These are phyloP conservation scores for Tulasnella sp. DNA, from an alignment of 768 basidiomycete genomes.

Conservation along the genomic window DNA sequence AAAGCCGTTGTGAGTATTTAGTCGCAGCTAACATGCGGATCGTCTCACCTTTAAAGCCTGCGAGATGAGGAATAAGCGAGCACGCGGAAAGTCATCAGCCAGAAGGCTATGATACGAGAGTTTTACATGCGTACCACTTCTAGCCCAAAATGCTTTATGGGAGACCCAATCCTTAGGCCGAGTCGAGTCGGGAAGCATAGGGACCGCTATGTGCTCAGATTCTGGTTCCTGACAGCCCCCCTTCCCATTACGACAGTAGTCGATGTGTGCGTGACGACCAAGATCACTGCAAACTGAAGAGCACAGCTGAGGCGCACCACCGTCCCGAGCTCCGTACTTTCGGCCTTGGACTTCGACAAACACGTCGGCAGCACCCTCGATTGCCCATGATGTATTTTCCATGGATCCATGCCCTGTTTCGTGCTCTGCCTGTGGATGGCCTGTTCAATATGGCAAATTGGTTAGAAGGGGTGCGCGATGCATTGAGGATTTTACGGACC, in stretches of 20 bases:
- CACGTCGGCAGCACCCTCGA: conserved; percentile 43
- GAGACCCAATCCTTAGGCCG: conserved; percentile 44
- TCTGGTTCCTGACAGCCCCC: conserved; percentile 36
- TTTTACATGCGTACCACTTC: too few relatives aligned
- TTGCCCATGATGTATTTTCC: conserved; percentile 46
- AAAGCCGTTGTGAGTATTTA: background rate
- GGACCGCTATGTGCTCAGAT: conserved; percentile 36
- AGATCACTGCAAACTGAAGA: conserved; percentile 6
- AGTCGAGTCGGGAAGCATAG: conserved; percentile 38
- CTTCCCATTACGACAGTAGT: conserved; percentile 40
- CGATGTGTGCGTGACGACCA: conserved; percentile 44
- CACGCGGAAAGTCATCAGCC: too few relatives aligned
- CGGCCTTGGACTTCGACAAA: conserved; percentile 45
- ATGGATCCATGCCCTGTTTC: conserved; percentile 57
- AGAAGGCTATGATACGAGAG: too few relatives aligned
- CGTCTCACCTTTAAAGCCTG: too few relatives aligned
- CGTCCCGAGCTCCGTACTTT: conserved; percentile 28
- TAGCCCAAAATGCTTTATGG: conserved; percentile 45
- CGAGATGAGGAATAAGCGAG: too few relatives aligned
- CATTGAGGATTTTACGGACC: conserved; percentile 29
- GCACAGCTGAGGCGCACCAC: conserved; percentile 14
- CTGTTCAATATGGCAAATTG: conserved; percentile 27
- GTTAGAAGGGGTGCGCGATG: background rate
- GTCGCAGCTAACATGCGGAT: too few relatives aligned
- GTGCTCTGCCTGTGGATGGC: conserved; percentile 49